Evolutionary conservation across 2,329 filamentous ascomycete genomes (phyloP).

Genomic region (Monascus ruber): DNA sequence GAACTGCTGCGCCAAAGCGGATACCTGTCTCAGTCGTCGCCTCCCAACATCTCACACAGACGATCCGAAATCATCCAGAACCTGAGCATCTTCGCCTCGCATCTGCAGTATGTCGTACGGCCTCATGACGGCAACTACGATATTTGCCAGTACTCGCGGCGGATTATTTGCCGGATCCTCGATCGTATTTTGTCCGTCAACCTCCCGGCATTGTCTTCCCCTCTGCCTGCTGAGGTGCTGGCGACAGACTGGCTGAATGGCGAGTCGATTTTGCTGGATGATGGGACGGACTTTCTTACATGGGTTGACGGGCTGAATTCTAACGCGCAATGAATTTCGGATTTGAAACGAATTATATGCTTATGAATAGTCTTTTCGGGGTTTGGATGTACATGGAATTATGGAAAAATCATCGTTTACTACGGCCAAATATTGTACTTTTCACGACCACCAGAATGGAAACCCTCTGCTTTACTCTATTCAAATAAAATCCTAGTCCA

Average conservation of each 20-base stretch:
- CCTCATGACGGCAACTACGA: conserved; percentile 14
- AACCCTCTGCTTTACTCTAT: too few species aligned
- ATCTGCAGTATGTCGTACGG: conserved; percentile 11
- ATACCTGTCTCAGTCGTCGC: not conserved
- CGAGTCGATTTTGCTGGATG: conserved; percentile 1
- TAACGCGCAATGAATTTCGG: too few species aligned
- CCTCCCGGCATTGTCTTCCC: not conserved
- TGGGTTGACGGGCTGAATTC: too few species aligned
- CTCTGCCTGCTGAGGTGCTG: conserved; percentile 1
- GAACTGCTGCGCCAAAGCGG: conserved; percentile 14
- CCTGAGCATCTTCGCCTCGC: conserved; percentile 14
- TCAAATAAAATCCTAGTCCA: too few species aligned
- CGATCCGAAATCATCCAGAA: conserved; percentile 19
- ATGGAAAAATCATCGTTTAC: too few species aligned
- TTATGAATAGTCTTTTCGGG: too few species aligned
- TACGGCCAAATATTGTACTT: too few species aligned
- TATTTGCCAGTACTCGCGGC: conserved; percentile 13
- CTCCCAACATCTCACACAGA: conserved; percentile 3
- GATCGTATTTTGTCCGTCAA: conserved; percentile 6
- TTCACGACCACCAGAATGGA: too few species aligned
- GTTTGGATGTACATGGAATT: too few species aligned
- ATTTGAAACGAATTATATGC: too few species aligned
- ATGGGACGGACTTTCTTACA: too few species aligned
- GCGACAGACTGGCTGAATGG: conserved; percentile 3
- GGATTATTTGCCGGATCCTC: conserved; percentile 11